These are phyloP conservation scores for Linderina pennispora DNA, from an alignment of 192 early-diverging fungal species.

Conservation along the genomic window DNA sequence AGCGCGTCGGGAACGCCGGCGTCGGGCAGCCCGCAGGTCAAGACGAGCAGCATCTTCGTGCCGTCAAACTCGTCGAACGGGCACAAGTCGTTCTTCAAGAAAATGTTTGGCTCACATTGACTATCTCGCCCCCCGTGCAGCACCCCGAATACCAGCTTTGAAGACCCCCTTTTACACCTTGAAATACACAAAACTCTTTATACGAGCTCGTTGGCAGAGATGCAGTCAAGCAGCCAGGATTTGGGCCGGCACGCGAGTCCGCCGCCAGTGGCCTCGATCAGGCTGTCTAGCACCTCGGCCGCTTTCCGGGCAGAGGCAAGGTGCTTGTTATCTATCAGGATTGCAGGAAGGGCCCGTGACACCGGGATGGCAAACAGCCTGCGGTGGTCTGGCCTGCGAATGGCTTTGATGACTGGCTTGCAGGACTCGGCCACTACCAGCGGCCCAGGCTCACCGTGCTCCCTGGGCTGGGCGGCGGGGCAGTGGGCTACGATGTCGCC, in stretches of 20 bases:
- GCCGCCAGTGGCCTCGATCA: conserved; percentile 4
- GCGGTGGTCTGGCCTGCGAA: conserved; percentile 11
- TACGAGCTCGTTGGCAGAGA: conserved; percentile 23
- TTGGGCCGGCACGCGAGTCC: conserved; percentile 21
- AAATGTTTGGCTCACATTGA: conserved; percentile 47
- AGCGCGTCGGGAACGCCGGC: not conserved
- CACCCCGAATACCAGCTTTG: no score
- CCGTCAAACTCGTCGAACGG: conserved; percentile 6
- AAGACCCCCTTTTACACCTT: no score
- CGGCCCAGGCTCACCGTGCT: not conserved
- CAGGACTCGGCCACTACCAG: not conserved
- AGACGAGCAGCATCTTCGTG: not conserved
- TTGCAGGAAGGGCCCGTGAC: not conserved
- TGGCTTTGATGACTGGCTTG: conserved; percentile 5
- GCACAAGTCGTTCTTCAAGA: conserved; percentile 41
- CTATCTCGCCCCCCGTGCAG: conserved; percentile 5
- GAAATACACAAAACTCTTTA: no score
- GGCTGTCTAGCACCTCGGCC: conserved; percentile 4
- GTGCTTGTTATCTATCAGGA: conserved; percentile 18
- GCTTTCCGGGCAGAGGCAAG: conserved; percentile 5
- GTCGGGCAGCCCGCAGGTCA: not conserved
- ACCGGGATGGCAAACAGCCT: conserved; percentile 19
- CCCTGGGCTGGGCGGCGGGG: not conserved
- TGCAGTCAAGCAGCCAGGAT: conserved; percentile 42
- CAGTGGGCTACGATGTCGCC: conserved; percentile 9